A percentile compares a stretch with the other conserved stretches of the same genome.
These are phyloP conservation scores for Geopyxis carbonaria DNA, from an alignment of 495 filamentous ascomycete genomes.

Conservation along the genomic window DNA sequence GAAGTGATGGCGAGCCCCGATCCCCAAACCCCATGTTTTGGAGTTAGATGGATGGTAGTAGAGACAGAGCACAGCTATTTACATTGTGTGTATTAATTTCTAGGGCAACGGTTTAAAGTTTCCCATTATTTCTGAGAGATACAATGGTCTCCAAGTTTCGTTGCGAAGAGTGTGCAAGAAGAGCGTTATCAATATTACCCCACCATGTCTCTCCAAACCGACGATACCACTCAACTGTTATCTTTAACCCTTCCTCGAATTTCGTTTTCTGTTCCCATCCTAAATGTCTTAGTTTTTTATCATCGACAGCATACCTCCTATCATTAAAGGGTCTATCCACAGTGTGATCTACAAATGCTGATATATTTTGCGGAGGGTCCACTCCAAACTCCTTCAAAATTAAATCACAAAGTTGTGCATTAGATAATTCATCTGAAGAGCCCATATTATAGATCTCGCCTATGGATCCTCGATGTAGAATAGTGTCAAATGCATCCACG, in stretches of 20 bases:
- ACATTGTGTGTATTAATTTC: no score
- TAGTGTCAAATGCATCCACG: constrained; percentile 60
- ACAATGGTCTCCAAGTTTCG: no score
- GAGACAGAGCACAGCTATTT: no score
- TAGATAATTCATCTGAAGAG: constrained; percentile 49
- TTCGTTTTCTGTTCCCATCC: constrained; percentile 49
- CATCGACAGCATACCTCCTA: constrained; percentile 49
- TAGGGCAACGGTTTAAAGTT: no score
- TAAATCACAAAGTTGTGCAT: constrained; percentile 39
- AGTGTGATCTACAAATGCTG: constrained; percentile 44
- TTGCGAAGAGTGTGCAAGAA: constrained; percentile 45
- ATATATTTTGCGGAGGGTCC: constrained; percentile 28
- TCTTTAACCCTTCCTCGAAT: constrained; percentile 43
- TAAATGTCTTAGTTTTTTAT: constrained; percentile 42
- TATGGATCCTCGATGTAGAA: constrained; percentile 48
- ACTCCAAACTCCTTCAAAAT: constrained; percentile 38
- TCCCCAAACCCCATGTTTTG: no score
- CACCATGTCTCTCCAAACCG: constrained; percentile 48
- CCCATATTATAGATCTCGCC: constrained; percentile 61
- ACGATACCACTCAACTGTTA: constrained; percentile 57
- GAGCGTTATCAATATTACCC: constrained; percentile 50
- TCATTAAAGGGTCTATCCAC: constrained; percentile 61
- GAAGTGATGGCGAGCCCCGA: no score
- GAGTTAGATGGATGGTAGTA: no score
- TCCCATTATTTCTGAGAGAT: no score